Percentiles rank a stretch among this genome's conserved stretches.
These are phyloP conservation scores for Tulasnella sp. DNA, from an alignment of 768 basidiomycete species.

Conservation along the genomic window DNA sequence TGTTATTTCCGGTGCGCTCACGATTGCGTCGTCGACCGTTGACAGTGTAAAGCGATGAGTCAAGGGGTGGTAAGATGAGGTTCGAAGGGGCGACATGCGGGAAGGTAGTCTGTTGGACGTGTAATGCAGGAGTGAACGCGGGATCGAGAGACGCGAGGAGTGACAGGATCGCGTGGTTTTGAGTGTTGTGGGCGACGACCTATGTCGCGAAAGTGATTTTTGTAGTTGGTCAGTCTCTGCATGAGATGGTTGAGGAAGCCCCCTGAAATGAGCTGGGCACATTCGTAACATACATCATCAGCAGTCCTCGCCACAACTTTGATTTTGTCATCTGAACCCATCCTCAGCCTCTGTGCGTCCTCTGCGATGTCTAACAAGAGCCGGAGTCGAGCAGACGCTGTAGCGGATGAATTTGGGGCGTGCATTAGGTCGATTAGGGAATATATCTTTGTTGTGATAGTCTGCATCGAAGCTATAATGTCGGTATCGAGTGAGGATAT, in stretches of 20 bases:
- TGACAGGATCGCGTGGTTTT: slow-evolving; percentile 9
- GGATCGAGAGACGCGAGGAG: slow-evolving; percentile 5
- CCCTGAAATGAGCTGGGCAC: background rate
- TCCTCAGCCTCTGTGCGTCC: slow-evolving; percentile 79
- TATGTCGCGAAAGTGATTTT: background rate
- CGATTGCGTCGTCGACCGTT: slow-evolving; percentile 15
- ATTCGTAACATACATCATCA: slow-evolving; percentile 57
- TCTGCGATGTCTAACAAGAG: slow-evolving; percentile 89
- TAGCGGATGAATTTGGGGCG: slow-evolving; percentile 32
- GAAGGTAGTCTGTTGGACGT: slow-evolving; percentile 14
- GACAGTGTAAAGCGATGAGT: background rate
- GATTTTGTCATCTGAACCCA: slow-evolving; percentile 97
- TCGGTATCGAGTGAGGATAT: background rate
- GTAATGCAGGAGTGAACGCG: slow-evolving; percentile 1
- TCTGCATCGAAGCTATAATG: slow-evolving; percentile 59
- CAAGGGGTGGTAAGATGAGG: slow-evolving; percentile 8
- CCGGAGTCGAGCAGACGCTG: slow-evolving; percentile 57
- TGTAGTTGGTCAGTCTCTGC: slow-evolving; percentile 1
- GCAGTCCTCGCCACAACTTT: slow-evolving; percentile 85
- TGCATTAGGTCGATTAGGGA: slow-evolving; percentile 68
- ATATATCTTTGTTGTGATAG: slow-evolving; percentile 71
- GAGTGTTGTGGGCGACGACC: slow-evolving; percentile 16
- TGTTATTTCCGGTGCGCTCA: background rate
- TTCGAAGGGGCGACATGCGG: slow-evolving; percentile 20
- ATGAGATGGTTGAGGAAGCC: slow-evolving; percentile 1